Base-by-base conservation (phyloP, 2,329 filamentous ascomycete genomes). In the Nothopassalora personata region DNA sequence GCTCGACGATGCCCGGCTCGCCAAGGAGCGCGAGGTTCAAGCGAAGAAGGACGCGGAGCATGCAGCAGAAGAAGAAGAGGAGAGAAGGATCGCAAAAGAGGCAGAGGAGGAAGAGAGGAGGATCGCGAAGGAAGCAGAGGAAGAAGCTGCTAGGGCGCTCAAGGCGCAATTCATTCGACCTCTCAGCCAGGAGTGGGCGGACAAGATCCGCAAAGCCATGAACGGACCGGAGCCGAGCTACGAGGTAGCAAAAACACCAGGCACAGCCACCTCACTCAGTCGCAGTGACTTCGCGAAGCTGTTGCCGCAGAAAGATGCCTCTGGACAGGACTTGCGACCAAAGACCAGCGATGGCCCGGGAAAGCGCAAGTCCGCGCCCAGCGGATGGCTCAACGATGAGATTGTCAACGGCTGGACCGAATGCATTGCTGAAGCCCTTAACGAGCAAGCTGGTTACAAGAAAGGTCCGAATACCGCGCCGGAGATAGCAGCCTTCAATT, bases 361-460 rank as follows among this genome's bases (percentile, higher is more conserved):
- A 11, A 31, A 64, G 53, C 39, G 54, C 28, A 51, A 57, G 15
- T 30, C 33, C 11, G 47, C 18, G 5, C 47, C 47, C 8, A 51
- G 49, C 15, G 78, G 78, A 30, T 93, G 89, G 89, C 80, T 93
- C 6, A 91, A 92, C 63, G 89, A 92, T 70, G 86, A 89, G 65
- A 83, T 88, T 53, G 83, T 93, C 66, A 89, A 90, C 66, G 83
- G 83, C 13, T 83, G 83, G 51, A 78, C 91, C 28, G 74, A 80
- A 30, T 82, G 84, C 68, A 75, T 91, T 13, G 84, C 86, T 27
- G 61, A 80, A 56, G 76, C 75, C 53, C 77, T 71, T 67, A 87
- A 88, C 68, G 74, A 79, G 59, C 75, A 80, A 33, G 80, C 79
- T 30, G 84, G 84, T 28, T 72, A 72, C 11, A 79, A 80, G 58